Conservation (phyloP, 1,284 basidiomycete species). For the Ceratobasidium sp. region DNA sequence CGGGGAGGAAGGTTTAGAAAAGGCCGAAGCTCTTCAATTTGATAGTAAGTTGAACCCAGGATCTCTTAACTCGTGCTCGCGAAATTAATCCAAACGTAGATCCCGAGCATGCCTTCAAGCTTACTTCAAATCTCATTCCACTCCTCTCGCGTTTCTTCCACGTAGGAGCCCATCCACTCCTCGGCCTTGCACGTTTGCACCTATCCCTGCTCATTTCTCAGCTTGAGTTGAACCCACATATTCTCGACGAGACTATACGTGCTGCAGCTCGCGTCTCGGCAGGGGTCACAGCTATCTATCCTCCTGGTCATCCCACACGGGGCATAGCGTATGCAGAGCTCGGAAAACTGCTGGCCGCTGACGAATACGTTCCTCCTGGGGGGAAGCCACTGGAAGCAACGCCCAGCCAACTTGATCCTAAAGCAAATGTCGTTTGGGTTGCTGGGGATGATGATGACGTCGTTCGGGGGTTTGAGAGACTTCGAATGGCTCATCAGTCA, state of each 20-base stretch:
- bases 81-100: slow-evolving; percentile 59
- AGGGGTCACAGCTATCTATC: slow-evolving; percentile 69
- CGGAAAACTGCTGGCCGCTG: slow-evolving; percentile 82
- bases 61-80: slow-evolving; percentile 12
- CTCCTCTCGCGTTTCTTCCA: slow-evolving; percentile 67
- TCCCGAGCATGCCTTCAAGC: slow-evolving; percentile 65
- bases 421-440: slow-evolving; percentile 27
- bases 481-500: slow-evolving; percentile 73
- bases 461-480: slow-evolving; percentile 64
- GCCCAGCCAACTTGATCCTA: slow-evolving; percentile 16
- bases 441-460: slow-evolving; percentile 30
- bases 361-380: slow-evolving; percentile 66
- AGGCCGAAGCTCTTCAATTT: slow-evolving; percentile 72
- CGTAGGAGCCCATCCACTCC: slow-evolving; percentile 78
- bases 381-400: slow-evolving; percentile 46
- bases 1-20: slow-evolving; percentile 76
- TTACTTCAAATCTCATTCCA: slow-evolving; percentile 75
- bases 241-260: slow-evolving; percentile 70
- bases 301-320: slow-evolving; percentile 80
- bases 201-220: slow-evolving; percentile 72
- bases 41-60: slow-evolving; percentile 60
- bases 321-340: slow-evolving; percentile 82
- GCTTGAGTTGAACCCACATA: slow-evolving; percentile 57
- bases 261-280: slow-evolving; percentile 68
- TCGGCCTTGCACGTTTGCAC: slow-evolving; percentile 77